Evolutionary conservation across 2,329 filamentous ascomycete species (phyloP).

Genomic region (Xylariaceae sp.): DNA sequence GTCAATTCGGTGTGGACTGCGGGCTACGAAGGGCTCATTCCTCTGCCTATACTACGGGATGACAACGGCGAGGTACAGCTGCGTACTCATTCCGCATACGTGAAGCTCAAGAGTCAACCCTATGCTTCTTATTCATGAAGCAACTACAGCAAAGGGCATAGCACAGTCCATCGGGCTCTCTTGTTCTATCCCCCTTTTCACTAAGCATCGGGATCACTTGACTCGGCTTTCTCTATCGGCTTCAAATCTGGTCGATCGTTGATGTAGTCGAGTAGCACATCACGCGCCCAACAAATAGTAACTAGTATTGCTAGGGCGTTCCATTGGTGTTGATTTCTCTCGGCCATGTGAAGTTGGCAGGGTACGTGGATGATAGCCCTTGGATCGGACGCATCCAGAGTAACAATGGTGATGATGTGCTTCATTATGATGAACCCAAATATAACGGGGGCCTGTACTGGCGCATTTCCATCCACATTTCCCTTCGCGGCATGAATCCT

Average conservation of each 20-base stretch:
- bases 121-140: neutral
- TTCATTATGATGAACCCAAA: conserved; percentile 31
- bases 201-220: conserved; percentile 27
- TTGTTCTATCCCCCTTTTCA: conserved; percentile 14
- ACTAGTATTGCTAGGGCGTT: conserved; percentile 32
- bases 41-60: no score
- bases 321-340: conserved; percentile 31
- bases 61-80: no score
- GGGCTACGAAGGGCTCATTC: no score
- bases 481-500: conserved; percentile 4
- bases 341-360: conserved; percentile 29
- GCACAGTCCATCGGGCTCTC: neutral
- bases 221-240: conserved; percentile 7
- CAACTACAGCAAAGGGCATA: neutral
- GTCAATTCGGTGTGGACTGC: no score
- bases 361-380: conserved; percentile 24
- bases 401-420: conserved; percentile 30
- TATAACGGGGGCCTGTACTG: conserved; percentile 24
- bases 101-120: neutral
- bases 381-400: conserved; percentile 27
- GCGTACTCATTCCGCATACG: neutral
- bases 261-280: conserved; percentile 19
- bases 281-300: conserved; percentile 32
- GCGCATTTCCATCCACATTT: neutral
- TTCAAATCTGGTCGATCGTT: conserved; percentile 10